Conservation (phyloP, 345 rosid species). For the Erodium maritimum region DNA sequence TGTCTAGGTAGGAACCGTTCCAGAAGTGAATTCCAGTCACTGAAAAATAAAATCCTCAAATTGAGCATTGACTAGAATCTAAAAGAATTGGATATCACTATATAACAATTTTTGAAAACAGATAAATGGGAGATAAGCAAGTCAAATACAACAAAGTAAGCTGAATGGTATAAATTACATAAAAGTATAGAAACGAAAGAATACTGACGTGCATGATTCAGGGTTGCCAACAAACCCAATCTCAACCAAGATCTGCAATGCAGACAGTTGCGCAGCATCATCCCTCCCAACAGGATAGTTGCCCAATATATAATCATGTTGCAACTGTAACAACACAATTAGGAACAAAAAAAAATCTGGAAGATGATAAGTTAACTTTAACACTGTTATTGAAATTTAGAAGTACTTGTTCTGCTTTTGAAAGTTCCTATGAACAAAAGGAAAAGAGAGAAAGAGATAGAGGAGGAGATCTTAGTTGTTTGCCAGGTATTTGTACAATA, state of each 20-base stretch:
- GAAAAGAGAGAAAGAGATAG: neutral
- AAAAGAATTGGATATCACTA: conserved; percentile 2
- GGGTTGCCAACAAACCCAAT: conserved; percentile 80
- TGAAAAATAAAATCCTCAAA: conserved; percentile 16
- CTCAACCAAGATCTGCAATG: conserved; percentile 86
- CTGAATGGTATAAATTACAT: neutral
- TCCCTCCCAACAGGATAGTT: conserved; percentile 99
- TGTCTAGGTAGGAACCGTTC: conserved; percentile 89
- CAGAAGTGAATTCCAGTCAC: conserved; percentile 86
- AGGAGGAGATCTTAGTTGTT: neutral
- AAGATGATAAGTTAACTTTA: neutral
- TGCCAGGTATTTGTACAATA: conserved; percentile 1
- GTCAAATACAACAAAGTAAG: neutral
- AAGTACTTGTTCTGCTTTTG: neutral
- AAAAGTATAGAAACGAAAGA: conserved; percentile 5
- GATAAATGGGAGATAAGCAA: neutral
- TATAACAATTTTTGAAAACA: neutral
- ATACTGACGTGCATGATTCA: conserved; percentile 79
- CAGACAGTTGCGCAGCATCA: conserved; percentile 94
- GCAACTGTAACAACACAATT: conserved; percentile 48
- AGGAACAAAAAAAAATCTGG: conserved; percentile 9
- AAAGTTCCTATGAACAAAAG: neutral
- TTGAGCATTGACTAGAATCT: conserved; percentile 2
- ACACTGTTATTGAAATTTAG: neutral
- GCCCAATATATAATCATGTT: conserved; percentile 92